A percentile compares a stretch with the other conserved stretches of the same genome.
Conservation (phyloP, 2,329 filamentous ascomycete species). For the Fusarium phyllophilum region DNA sequence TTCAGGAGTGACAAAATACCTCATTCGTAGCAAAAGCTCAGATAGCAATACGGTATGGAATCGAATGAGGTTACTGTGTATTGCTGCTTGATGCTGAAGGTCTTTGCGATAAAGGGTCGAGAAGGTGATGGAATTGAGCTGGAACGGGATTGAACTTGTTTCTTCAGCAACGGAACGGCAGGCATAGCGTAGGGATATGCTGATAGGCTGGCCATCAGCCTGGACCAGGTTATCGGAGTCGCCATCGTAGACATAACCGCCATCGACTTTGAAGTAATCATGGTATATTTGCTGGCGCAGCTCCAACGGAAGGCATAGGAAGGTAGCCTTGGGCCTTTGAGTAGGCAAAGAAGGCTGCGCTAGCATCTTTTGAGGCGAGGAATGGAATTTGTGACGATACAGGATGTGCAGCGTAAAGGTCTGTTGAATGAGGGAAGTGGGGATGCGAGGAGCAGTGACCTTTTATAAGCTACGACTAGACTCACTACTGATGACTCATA, state of each 20-base stretch:
- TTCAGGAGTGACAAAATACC: accelerated
- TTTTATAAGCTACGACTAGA: not conserved
- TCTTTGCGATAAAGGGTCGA: not conserved
- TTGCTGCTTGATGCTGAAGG: not conserved
- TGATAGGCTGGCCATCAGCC: not conserved
- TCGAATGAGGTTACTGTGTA: not conserved
- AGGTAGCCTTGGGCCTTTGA: accelerated
- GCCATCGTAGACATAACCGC: not conserved
- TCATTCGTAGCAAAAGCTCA: not conserved
- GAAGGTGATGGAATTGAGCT: not conserved
- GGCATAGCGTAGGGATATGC: not conserved
- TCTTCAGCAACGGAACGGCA: not conserved
- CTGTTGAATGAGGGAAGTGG: not conserved
- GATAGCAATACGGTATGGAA: not conserved
- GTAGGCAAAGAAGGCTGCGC: not conserved
- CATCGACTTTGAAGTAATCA: not conserved
- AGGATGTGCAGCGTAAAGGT: not conserved
- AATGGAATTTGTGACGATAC: not conserved
- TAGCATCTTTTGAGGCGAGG: not conserved
- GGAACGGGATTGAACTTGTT: not conserved
- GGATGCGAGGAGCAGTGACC: not conserved
- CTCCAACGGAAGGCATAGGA: not conserved
- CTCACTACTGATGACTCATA: not conserved
- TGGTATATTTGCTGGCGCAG: not conserved
- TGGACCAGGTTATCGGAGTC: not conserved